Percentiles rank a stretch among this genome's conserved stretches.
These are phyloP conservation scores for Breynia disticha DNA, from an alignment of 441 rosid genomes.

Conservation along the genomic window DNA sequence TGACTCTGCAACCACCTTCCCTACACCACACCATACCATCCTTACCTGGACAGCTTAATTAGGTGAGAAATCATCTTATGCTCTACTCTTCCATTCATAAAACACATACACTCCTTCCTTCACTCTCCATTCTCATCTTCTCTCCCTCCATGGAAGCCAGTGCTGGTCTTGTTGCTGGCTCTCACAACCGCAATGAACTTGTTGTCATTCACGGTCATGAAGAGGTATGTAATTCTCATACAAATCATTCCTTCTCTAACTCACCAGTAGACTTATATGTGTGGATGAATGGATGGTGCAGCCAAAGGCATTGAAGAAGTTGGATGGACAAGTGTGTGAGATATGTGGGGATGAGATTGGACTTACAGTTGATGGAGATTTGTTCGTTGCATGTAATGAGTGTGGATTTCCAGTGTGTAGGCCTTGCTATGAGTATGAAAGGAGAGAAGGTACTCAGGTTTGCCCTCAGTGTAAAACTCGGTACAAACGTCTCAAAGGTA, in stretches of 20 bases:
- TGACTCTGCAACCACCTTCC: constrained; percentile 69
- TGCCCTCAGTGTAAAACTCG: constrained; percentile 96
- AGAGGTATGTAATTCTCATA: constrained; percentile 59
- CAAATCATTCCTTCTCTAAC: no score
- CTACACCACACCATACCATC: not conserved
- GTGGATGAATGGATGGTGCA: constrained; percentile 19
- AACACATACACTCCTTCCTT: not conserved
- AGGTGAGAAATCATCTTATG: no score
- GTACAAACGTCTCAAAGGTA: constrained; percentile 95
- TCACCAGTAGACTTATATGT: no score
- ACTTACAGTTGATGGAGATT: constrained; percentile 77
- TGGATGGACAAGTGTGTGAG: constrained; percentile 90
- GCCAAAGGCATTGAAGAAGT: constrained; percentile 72
- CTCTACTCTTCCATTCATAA: constrained; percentile 8
- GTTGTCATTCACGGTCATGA: constrained; percentile 96
- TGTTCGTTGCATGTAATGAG: constrained; percentile 94
- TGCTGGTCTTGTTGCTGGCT: constrained; percentile 96
- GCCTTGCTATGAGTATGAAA: constrained; percentile 94
- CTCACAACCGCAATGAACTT: constrained; percentile 97
- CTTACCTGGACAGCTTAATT: no score
- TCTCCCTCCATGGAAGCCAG: constrained; percentile 75
- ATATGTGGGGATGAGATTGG: constrained; percentile 87
- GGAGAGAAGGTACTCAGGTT: constrained; percentile 81
- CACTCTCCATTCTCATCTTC: not conserved
- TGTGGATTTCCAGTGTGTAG: constrained; percentile 92